Conservation (phyloP, 2,329 filamentous ascomycete species). For the Trichoderma asperellum region DNA sequence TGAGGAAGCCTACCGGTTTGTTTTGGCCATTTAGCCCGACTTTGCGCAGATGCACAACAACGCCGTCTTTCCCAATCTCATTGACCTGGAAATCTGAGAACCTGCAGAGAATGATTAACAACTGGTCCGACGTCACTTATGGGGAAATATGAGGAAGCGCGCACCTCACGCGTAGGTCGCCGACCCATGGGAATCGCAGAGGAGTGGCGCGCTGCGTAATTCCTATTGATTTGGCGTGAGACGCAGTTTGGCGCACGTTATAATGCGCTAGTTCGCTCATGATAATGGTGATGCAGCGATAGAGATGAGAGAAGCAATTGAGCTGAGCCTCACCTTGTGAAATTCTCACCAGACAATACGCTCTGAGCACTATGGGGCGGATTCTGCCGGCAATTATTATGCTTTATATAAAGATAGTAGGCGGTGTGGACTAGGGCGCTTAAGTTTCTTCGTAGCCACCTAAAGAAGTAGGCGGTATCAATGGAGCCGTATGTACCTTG, state of each 20-base stretch:
- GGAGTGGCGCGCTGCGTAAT: slow-evolving; percentile 48
- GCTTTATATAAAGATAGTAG: neutral
- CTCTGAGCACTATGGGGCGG: slow-evolving; percentile 19
- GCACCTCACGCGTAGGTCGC: slow-evolving; percentile 47
- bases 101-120: slow-evolving; percentile 44
- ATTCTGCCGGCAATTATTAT: slow-evolving; percentile 17
- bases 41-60: slow-evolving; percentile 72
- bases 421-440: neutral
- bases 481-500: neutral
- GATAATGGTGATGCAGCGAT: slow-evolving; percentile 2
- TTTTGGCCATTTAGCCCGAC: slow-evolving; percentile 39
- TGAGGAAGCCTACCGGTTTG: slow-evolving; percentile 12
- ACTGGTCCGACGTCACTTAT: neutral
- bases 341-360: slow-evolving; percentile 21
- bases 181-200: slow-evolving; percentile 44
- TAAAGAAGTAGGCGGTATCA: slow-evolving; percentile 19
- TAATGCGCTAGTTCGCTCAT: slow-evolving; percentile 42
- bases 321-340: neutral
- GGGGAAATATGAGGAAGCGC: slow-evolving; percentile 19
- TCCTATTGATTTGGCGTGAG: slow-evolving; percentile 44
- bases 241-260: slow-evolving; percentile 39
- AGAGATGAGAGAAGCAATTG: slow-evolving; percentile 7
- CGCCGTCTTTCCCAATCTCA: slow-evolving; percentile 77
- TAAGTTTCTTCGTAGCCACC: no score
- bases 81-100: slow-evolving; percentile 95